Conservation (phyloP, 495 filamentous ascomycete genomes). For the Niebla homalea region DNA sequence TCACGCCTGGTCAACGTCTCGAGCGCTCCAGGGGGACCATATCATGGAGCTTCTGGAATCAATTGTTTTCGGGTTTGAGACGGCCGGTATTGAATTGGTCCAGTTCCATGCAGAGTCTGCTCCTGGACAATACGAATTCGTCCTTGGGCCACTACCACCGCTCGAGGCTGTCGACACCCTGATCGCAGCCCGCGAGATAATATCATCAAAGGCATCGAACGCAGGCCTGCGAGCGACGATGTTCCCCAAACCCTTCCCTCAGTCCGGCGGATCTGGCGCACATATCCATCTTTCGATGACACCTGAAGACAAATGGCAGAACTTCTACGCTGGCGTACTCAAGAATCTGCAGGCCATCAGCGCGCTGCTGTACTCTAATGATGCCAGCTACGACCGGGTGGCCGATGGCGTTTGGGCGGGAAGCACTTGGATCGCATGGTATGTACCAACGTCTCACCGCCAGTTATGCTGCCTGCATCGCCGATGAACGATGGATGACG, state of each 20-base stretch:
- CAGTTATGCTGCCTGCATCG: too few species aligned
- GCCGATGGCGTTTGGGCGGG: slow-evolving; percentile 59
- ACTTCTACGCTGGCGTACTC: slow-evolving; percentile 57
- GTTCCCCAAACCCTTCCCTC: slow-evolving; percentile 54
- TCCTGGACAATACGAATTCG: slow-evolving; percentile 69
- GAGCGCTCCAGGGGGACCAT: slow-evolving; percentile 38
- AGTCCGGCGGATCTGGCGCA: slow-evolving; percentile 46
- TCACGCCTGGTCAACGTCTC: slow-evolving; percentile 50
- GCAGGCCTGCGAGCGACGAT: slow-evolving; percentile 59
- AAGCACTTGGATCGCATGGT: slow-evolving; percentile 58
- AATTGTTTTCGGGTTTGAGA: slow-evolving; percentile 41
- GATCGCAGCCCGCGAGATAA: slow-evolving; percentile 56
- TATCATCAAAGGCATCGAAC: slow-evolving; percentile 42
- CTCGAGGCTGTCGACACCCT: slow-evolving; percentile 60
- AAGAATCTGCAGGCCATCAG: slow-evolving; percentile 48
- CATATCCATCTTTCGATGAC: slow-evolving; percentile 58
- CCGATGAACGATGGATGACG: too few species aligned
- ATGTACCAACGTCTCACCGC: too few species aligned
- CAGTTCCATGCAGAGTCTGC: slow-evolving; percentile 70
- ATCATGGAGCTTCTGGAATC: slow-evolving; percentile 50
- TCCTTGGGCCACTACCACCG: slow-evolving; percentile 51
- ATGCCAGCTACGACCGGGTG: slow-evolving; percentile 49
- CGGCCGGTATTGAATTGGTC: slow-evolving; percentile 51
- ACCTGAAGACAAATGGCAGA: slow-evolving; percentile 25
- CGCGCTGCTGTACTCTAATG: slow-evolving; percentile 50